phyloP scores from a whole-genome alignment of 345 rosid genomes.

The Stellera chamaejasme region DNA sequence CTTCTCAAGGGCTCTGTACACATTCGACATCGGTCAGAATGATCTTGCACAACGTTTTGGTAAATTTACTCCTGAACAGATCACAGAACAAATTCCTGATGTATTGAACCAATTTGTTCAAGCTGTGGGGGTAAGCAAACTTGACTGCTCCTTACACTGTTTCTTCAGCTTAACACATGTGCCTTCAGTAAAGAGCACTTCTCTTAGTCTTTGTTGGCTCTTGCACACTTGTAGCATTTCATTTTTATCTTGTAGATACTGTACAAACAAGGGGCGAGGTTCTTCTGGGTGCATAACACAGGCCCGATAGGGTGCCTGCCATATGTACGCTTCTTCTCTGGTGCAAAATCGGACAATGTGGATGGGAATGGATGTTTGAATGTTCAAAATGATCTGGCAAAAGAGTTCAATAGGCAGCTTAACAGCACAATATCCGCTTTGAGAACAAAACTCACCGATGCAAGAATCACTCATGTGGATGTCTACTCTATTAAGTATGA shows the following conservation, averaged over 20 bases:
- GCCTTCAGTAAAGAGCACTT: too few relatives aligned
- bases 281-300: constrained; percentile 37
- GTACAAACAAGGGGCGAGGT: constrained; percentile 21
- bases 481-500: constrained; percentile 20
- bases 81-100: background rate
- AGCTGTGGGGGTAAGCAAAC: constrained; percentile 4
- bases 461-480: constrained; percentile 29
- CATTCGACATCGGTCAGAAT: background rate
- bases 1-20: constrained; percentile 4
- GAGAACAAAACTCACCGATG: constrained; percentile 18
- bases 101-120: constrained; percentile 4
- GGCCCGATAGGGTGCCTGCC: constrained; percentile 37
- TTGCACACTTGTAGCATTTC: background rate
- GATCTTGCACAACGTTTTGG: constrained; percentile 5
- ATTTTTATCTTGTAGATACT: constrained; percentile 5
- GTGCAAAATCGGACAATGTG: constrained; percentile 3
- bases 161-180: too few relatives aligned
- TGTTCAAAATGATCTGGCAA: constrained; percentile 26
- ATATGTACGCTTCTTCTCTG: constrained; percentile 2
- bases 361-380: constrained; percentile 27
- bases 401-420: constrained; percentile 22
- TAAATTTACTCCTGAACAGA: constrained; percentile 2
- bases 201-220: too few relatives aligned
- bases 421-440: constrained; percentile 18
- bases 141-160: too few relatives aligned